Evolutionary conservation across 2,329 filamentous ascomycete species (phyloP).

Genomic region (Akanthomyces muscarius): DNA sequence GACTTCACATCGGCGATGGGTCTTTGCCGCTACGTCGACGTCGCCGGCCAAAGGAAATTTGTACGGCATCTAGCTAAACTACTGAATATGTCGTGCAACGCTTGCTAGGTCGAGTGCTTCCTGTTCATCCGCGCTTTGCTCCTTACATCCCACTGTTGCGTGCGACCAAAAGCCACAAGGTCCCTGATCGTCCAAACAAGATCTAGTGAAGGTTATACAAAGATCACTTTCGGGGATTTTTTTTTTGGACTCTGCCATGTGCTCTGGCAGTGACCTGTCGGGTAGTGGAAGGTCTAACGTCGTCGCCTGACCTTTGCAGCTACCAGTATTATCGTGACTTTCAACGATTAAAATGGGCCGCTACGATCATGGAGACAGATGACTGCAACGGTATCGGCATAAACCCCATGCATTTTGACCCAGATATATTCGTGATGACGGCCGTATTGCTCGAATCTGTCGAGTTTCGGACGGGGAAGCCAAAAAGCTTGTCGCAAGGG

Average conservation of each 20-base stretch:
- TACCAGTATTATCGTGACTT: constrained; percentile 16
- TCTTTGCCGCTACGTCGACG: neutral
- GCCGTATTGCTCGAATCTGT: neutral
- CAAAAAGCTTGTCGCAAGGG: neutral
- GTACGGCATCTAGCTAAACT: neutral
- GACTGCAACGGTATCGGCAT: constrained; percentile 11
- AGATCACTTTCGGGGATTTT: neutral
- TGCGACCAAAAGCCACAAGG: neutral
- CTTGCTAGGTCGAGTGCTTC: neutral
- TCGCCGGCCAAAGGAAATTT: neutral
- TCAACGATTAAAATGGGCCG: constrained; percentile 15
- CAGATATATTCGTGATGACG: neutral
- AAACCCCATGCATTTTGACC: constrained; percentile 3
- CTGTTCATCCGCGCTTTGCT: neutral
- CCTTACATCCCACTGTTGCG: neutral
- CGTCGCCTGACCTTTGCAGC: constrained; percentile 9
- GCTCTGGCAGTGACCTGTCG: neutral
- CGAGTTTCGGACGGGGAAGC: neutral
- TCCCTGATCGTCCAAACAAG: neutral
- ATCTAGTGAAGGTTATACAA: neutral
- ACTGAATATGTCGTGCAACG: neutral
- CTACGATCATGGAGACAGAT: constrained; percentile 15
- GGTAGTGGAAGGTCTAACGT: neutral
- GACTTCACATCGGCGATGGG: neutral
- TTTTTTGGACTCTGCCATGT: neutral